Conservation (phyloP, 352 stramenopile species). For the Globisporangium perplexum region DNA sequence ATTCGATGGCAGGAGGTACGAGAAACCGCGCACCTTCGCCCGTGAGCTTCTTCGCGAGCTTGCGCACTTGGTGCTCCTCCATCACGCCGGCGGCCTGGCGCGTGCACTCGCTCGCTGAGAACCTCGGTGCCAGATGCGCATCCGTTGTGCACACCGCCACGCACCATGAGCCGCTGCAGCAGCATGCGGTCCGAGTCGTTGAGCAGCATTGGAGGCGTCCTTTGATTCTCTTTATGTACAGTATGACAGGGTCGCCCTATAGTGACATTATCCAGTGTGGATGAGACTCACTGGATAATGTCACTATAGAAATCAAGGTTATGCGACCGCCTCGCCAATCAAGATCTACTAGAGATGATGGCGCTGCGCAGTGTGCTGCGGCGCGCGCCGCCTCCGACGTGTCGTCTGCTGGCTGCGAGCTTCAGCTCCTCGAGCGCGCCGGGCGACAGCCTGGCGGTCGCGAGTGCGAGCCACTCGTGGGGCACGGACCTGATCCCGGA, state of each 20-base stretch:
- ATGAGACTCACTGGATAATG: too few relatives aligned
- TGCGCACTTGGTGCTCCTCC: conserved; percentile 53
- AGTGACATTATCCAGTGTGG: too few relatives aligned
- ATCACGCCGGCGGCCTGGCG: conserved; percentile 54
- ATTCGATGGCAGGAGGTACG: too few relatives aligned
- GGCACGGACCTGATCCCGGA: conserved; percentile 70
- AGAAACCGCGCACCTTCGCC: conserved; percentile 58
- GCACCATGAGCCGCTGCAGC: conserved; percentile 70
- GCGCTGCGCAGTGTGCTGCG: background rate
- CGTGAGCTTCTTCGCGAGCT: conserved; percentile 48
- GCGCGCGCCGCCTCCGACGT: background rate
- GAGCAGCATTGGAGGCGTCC: conserved; percentile 26
- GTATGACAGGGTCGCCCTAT: too few relatives aligned
- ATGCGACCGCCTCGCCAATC: too few relatives aligned
- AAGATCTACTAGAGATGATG: background rate
- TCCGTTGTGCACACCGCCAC: background rate
- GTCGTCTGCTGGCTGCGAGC: background rate
- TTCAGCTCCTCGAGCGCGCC: background rate
- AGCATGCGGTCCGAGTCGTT: conserved; percentile 70
- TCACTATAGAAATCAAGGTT: too few relatives aligned
- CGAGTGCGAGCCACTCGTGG: conserved; percentile 12
- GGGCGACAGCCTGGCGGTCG: conserved; percentile 6
- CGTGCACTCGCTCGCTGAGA: background rate
- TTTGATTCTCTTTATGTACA: too few relatives aligned
- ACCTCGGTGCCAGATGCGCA: too few relatives aligned